Base-by-base conservation (phyloP, 768 basidiomycete genomes). In the Porphyrellus cyaneotinctus region DNA sequence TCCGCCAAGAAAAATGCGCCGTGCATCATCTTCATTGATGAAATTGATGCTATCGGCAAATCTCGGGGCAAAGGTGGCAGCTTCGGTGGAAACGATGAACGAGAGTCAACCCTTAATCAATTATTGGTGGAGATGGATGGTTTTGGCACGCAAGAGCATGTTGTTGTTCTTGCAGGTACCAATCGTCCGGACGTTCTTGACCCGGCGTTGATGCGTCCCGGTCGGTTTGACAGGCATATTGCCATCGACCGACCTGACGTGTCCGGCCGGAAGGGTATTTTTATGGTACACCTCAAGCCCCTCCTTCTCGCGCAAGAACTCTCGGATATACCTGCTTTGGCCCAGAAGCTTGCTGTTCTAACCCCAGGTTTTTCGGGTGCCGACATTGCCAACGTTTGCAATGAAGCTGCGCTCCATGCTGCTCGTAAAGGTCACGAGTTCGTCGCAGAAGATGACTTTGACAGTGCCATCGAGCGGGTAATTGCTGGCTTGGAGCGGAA, bases 101-200 rank as follows among this genome's bases (percentile, higher is more conserved):
- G 97, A 28, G 97, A 99, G 72, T 91, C 90, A 1, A 99, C 97
- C 26, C 81, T 99, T 53, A 98, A 98, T 69, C 95, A 99, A 71
- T 79, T 99, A 13, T 77, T 99, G 55, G 97, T 98, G 49, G 95
- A 99, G 75, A 98, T 99, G 97, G 97, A 99, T 69, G 97, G 97
- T 24, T 99, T 99, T 72, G 88, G 90, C 35, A 95, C 94, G n/a
- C 83, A 88, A 56, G 94, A 98, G 67, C 93, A 98, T 64, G 85
- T 99, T 53, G 95, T 98, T 45, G 87, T 99, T 17, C 80, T 99
- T 43, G 91, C 97, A 0, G 97, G 97, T 53, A 99, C 97, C 18
- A 99, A 99, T 74, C 75, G 97, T 59, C 89, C 94, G 9, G 97
- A 99, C 65, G 95, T 98, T 24, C 87, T 99, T 47, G 97, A 99